Conservation (phyloP, 306 rosid species). For the Senna tora region DNA sequence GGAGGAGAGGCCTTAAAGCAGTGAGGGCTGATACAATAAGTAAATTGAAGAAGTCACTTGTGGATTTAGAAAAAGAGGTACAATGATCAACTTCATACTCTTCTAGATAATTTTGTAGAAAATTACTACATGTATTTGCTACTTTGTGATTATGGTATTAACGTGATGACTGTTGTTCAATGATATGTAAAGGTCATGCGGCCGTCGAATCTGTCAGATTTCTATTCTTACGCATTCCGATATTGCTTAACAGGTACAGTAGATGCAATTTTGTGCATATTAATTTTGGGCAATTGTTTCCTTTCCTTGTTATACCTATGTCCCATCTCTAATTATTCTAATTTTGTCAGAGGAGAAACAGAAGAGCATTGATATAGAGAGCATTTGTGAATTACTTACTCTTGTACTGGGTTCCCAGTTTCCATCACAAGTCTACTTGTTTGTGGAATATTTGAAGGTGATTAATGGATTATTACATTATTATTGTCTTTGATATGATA, state of each 20-base stretch:
- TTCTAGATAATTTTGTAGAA: constrained; percentile 17
- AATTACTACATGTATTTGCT: constrained; percentile 7
- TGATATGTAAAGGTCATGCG: constrained; percentile 70
- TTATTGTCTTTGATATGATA: constrained; percentile 1
- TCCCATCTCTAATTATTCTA: constrained; percentile 32
- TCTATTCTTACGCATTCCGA: constrained; percentile 89
- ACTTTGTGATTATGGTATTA: constrained; percentile 17
- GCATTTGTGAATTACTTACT: constrained; percentile 82
- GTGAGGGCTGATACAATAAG: constrained; percentile 80
- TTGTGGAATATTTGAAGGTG: constrained; percentile 89
- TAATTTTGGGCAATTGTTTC: neutral
- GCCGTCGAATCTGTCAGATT: constrained; percentile 82
- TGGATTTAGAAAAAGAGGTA: constrained; percentile 97
- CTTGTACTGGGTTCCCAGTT: constrained; percentile 84
- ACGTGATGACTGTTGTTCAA: constrained; percentile 42
- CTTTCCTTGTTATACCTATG: constrained; percentile 18
- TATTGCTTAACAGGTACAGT: constrained; percentile 91
- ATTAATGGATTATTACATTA: constrained; percentile 30
- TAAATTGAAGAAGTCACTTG: constrained; percentile 88
- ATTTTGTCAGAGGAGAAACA: constrained; percentile 90
- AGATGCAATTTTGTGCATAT: constrained; percentile 23
- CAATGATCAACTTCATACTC: constrained; percentile 20
- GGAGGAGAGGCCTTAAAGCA: constrained; percentile 94
- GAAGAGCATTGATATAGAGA: constrained; percentile 97
- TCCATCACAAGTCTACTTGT: constrained; percentile 70